A percentile compares a stretch with the other conserved stretches of the same genome.
Evolutionary conservation across 2,329 filamentous ascomycete genomes (phyloP).

Genomic region (Diaporthe vexans): DNA sequence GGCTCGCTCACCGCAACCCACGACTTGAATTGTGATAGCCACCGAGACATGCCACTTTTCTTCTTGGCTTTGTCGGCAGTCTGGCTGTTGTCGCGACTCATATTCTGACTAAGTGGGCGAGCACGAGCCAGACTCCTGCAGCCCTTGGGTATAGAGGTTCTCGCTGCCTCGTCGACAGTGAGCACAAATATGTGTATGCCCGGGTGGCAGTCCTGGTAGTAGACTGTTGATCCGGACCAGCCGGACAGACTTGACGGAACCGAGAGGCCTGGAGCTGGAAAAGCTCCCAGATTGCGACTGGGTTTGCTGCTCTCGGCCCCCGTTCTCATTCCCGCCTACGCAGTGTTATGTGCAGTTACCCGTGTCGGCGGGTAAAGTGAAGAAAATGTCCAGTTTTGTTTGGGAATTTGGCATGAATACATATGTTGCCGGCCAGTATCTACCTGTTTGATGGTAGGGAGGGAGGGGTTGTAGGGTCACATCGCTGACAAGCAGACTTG

Average conservation of each 20-base stretch:
- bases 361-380: neutral
- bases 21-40: slow-evolving; percentile 60
- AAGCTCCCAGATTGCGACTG: neutral
- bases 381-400: no score
- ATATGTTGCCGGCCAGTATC: neutral
- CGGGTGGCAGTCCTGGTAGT: no score
- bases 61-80: slow-evolving; percentile 44
- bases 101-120: neutral
- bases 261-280: neutral
- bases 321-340: neutral
- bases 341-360: neutral
- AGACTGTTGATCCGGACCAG: neutral
- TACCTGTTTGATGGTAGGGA: neutral
- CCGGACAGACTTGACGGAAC: neutral
- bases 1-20: slow-evolving; percentile 66
- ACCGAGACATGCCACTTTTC: slow-evolving; percentile 51
- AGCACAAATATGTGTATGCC: neutral
- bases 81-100: slow-evolving; percentile 11
- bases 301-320: neutral
- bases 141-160: neutral
- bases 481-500: neutral
- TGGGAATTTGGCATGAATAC: neutral
- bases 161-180: neutral
- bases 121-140: neutral
- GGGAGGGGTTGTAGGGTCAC: slow-evolving; percentile 4